phyloP scores from a whole-genome alignment of 2,329 filamentous ascomycete genomes.

The Mollisia scopiformis region DNA sequence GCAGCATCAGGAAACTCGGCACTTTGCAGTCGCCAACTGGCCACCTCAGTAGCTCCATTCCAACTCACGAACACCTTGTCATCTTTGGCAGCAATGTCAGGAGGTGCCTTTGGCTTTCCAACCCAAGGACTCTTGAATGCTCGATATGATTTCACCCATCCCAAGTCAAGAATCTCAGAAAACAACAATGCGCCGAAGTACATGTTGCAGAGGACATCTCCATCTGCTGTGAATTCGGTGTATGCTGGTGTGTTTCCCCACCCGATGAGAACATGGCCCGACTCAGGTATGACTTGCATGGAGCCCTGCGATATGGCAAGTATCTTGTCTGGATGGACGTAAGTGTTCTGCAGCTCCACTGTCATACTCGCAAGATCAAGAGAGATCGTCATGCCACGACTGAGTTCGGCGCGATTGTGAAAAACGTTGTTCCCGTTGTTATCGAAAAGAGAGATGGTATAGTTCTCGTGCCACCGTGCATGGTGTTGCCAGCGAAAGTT shows the following conservation, averaged over 20 bases:
- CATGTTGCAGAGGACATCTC: conserved; percentile 44
- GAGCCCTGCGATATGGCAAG: conserved; percentile 47
- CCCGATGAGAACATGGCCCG: conserved; percentile 49
- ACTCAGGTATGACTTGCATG: conserved; percentile 45
- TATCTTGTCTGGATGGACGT: conserved; percentile 41
- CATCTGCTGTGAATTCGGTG: conserved; percentile 48
- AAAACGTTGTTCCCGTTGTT: conserved; percentile 41
- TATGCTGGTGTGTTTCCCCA: conserved; percentile 53
- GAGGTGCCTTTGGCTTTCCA: conserved; percentile 31
- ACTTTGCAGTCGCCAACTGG: conserved; percentile 17
- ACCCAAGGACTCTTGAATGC: conserved; percentile 34
- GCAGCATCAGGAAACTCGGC: background rate
- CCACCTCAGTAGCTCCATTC: conserved; percentile 40
- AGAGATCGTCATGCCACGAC: conserved; percentile 41
- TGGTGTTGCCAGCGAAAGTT: conserved; percentile 54
- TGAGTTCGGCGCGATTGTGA: conserved; percentile 29
- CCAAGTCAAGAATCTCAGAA: conserved; percentile 25
- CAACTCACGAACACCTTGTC: conserved; percentile 36
- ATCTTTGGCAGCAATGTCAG: conserved; percentile 25
- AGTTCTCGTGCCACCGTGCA: conserved; percentile 39
- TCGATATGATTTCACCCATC: conserved; percentile 31
- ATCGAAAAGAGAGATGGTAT: conserved; percentile 31
- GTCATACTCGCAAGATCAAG: conserved; percentile 46
- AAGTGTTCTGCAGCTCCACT: conserved; percentile 43
- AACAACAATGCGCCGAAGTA: conserved; percentile 42